Evolutionary conservation across 2,329 filamentous ascomycete genomes (phyloP).

Genomic region (Diaporthe humulicola): DNA sequence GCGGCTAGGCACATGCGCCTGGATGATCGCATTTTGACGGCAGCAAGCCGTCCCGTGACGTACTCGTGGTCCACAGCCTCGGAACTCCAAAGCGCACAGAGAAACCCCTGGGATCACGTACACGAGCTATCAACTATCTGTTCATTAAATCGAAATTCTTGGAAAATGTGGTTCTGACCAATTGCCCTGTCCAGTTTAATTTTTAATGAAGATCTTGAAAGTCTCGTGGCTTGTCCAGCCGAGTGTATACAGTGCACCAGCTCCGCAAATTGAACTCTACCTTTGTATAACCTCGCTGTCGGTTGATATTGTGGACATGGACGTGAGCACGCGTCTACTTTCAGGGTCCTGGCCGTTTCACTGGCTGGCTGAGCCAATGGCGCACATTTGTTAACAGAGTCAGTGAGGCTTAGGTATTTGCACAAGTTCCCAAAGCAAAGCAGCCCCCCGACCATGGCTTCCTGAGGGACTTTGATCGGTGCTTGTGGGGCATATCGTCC

Average conservation of each 20-base stretch:
- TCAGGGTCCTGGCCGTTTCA: too few species aligned
- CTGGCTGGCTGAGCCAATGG: neutral
- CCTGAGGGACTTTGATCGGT: too few species aligned
- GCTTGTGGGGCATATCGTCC: neutral
- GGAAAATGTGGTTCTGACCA: neutral
- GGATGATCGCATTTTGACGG: conserved; percentile 9
- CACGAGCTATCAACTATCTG: neutral
- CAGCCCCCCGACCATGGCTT: neutral
- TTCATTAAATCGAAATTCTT: too few species aligned
- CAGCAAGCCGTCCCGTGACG: conserved; percentile 12
- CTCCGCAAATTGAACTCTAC: neutral
- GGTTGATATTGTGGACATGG: neutral
- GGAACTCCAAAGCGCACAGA: neutral
- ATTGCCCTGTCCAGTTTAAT: neutral
- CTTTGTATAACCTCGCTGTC: neutral
- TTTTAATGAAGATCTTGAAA: neutral
- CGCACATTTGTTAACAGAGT: too few species aligned
- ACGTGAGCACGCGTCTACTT: neutral
- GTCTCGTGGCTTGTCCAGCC: neutral
- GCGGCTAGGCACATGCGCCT: conserved; percentile 5
- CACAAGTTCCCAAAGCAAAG: neutral
- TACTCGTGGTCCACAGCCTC: neutral
- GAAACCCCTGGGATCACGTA: too few species aligned
- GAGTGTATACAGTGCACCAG: neutral
- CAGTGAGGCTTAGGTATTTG: neutral